phyloP scores from a whole-genome alignment of 306 rosid species.

The Cicer pinnatifidum region DNA sequence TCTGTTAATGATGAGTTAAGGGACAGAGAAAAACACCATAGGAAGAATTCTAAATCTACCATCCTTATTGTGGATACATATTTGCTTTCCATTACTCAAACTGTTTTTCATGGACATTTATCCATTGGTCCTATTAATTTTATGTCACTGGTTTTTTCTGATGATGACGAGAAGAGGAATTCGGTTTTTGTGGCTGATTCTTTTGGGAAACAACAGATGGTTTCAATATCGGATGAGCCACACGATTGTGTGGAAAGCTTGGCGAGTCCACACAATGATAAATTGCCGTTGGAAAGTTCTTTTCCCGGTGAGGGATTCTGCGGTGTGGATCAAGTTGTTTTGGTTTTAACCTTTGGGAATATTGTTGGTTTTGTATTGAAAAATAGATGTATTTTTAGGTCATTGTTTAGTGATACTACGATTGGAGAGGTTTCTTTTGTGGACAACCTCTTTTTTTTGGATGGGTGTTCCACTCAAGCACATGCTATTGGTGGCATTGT shows the following conservation, averaged over 20 bases:
- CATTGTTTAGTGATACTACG: conserved; percentile 53
- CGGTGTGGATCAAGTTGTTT: conserved; percentile 58
- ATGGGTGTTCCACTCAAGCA: conserved; percentile 51
- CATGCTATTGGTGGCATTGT: conserved; percentile 68
- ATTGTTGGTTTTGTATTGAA: conserved; percentile 62
- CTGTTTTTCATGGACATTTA: conserved; percentile 78
- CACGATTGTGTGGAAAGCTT: conserved; percentile 53
- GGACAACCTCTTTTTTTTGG: conserved; percentile 46
- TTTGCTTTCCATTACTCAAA: conserved; percentile 76
- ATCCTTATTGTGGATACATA: conserved; percentile 77
- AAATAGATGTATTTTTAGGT: conserved; percentile 65
- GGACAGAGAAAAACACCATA: conserved; percentile 62
- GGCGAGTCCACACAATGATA: conserved; percentile 48
- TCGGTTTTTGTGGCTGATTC: conserved; percentile 73
- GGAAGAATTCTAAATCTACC: conserved; percentile 69
- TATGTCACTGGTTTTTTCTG: conserved; percentile 70
- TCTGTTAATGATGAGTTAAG: conserved; percentile 51
- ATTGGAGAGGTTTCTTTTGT: conserved; percentile 70
- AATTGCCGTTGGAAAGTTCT: conserved; percentile 52
- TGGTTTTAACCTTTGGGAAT: conserved; percentile 54
- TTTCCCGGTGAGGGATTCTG: conserved; percentile 56
- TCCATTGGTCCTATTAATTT: conserved; percentile 75
- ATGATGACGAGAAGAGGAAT: conserved; percentile 58
- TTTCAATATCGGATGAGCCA: conserved; percentile 58
- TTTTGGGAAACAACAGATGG: conserved; percentile 66